These are phyloP conservation scores for Candolleomyces eurysporus DNA, from an alignment of 768 basidiomycete species.

Conservation along the genomic window DNA sequence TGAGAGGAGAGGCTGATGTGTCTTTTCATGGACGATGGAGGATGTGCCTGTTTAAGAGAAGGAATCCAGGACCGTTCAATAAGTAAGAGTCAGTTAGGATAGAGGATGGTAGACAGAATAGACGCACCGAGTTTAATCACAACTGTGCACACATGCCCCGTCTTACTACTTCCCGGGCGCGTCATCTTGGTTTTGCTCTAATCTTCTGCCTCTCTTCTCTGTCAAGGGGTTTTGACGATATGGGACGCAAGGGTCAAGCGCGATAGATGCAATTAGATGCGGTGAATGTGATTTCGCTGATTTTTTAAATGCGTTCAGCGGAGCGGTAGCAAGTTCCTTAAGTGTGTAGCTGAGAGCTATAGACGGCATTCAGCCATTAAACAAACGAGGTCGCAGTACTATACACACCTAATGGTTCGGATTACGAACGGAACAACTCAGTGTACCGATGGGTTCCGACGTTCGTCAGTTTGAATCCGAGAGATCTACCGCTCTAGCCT, in stretches of 20 bases:
- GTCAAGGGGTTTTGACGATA: background rate
- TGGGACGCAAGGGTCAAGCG: background rate
- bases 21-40: conserved; percentile 93
- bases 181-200: background rate
- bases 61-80: background rate
- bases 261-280: background rate
- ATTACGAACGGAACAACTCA: no score
- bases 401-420: no score
- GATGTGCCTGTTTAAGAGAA: conserved; percentile 67
- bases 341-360: no score
- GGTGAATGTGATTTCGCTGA: no score
- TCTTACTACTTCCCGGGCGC: conserved; percentile 18
- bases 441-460: no score
- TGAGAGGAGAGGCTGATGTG: conserved; percentile 88
- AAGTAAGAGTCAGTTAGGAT: background rate
- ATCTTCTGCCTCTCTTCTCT: background rate
- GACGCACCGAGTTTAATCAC: conserved; percentile 81
- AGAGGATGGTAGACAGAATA: background rate
- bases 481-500: no score
- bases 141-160: conserved; percentile 55
- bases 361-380: no score
- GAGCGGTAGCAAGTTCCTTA: no score
- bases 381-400: no score
- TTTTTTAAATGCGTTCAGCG: no score
- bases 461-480: no score